These are phyloP conservation scores for Hevea brasiliensis DNA, from an alignment of 345 rosid species.

Conservation along the genomic window DNA sequence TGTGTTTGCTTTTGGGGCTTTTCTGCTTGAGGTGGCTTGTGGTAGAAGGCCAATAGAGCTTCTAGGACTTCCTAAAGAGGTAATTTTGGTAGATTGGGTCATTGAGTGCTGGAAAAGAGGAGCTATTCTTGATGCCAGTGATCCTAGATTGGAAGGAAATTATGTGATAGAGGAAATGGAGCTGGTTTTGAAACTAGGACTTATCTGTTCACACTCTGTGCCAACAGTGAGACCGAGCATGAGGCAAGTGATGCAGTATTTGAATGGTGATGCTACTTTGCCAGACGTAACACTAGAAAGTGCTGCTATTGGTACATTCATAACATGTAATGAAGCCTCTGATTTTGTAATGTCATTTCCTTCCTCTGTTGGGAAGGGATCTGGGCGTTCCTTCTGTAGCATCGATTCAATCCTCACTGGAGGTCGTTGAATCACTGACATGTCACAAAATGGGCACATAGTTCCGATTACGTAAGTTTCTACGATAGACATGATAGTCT, in stretches of 20 bases:
- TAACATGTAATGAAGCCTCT: not conserved
- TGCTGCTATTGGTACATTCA: not conserved
- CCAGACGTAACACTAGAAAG: not conserved
- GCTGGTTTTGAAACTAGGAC: not conserved
- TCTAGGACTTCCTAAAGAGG: not conserved
- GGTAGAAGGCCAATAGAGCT: not conserved
- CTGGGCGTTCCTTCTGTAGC: conserved; percentile 18
- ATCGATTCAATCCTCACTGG: conserved; percentile 20
- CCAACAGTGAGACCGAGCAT: not conserved
- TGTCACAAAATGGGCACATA: too few species aligned
- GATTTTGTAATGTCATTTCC: not conserved
- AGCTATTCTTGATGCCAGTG: not conserved
- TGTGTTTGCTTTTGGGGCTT: not conserved
- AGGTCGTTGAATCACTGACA: conserved; percentile 15
- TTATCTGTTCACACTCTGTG: not conserved
- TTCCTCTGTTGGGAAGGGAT: conserved; percentile 3
- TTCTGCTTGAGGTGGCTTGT: not conserved
- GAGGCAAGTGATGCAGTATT: conserved; percentile 5
- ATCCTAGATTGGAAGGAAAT: not conserved
- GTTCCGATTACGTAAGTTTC: too few species aligned
- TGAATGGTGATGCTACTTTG: conserved; percentile 2
- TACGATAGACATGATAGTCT: too few species aligned
- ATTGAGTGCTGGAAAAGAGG: not conserved
- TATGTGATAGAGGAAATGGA: not conserved
- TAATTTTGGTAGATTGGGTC: not conserved